These are phyloP conservation scores for Fomitopsis serialis DNA, from an alignment of 768 basidiomycete species.

Conservation along the genomic window DNA sequence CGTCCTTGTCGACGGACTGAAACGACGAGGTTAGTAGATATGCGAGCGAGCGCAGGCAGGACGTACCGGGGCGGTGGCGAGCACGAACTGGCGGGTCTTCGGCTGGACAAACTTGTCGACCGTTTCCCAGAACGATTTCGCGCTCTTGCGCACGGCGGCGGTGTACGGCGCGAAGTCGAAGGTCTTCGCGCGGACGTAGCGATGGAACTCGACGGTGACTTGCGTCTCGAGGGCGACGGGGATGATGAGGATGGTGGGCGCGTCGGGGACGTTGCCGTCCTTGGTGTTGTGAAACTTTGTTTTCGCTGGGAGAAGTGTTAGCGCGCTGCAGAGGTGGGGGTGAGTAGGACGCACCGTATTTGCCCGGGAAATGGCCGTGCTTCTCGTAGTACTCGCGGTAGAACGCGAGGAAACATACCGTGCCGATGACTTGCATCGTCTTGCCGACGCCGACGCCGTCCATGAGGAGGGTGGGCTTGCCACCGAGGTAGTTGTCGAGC, in stretches of 20 bases:
- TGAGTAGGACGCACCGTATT: no score
- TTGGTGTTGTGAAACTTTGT: neutral
- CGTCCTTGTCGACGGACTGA: no score
- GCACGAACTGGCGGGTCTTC: no score
- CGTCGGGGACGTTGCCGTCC: neutral
- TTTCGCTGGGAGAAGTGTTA: no score
- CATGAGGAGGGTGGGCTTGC: constrained; percentile 15
- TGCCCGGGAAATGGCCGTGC: neutral
- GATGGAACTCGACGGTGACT: neutral
- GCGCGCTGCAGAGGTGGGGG: no score
- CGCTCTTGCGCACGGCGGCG: neutral
- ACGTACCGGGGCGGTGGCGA: no score
- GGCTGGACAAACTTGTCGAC: no score
- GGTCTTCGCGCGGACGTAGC: neutral
- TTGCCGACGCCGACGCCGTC: constrained; percentile 22
- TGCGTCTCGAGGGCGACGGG: neutral
- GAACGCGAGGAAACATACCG: constrained; percentile 10
- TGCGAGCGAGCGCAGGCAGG: no score
- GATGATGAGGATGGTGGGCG: neutral
- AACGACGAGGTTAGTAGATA: no score
- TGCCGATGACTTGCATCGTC: constrained; percentile 16
- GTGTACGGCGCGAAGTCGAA: neutral
- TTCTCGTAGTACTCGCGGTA: neutral
- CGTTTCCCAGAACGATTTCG: no score
- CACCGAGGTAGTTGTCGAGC: constrained; percentile 1